Evolutionary conservation across 2,329 filamentous ascomycete species (phyloP).

Genomic region (Trichoderma koningii): DNA sequence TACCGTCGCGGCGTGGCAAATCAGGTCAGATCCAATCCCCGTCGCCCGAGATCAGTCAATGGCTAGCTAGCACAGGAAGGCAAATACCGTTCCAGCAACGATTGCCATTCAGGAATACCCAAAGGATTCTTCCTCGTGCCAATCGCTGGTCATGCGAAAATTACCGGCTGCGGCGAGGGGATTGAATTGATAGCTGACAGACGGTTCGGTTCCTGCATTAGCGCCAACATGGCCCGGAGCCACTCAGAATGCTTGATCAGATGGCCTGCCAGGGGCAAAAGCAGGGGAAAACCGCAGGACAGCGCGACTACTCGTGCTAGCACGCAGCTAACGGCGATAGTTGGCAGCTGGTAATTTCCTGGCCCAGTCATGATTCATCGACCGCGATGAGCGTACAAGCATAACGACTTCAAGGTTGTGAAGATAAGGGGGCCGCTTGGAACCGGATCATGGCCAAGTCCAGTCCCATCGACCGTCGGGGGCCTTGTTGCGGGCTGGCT

Average conservation of each 20-base stretch:
- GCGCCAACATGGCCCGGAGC: slow-evolving; percentile 23
- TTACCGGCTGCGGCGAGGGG: neutral
- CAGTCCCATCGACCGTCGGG: neutral
- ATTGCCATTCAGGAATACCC: too few relatives aligned
- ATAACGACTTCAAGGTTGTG: neutral
- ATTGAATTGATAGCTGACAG: slow-evolving; percentile 4
- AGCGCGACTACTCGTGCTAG: neutral
- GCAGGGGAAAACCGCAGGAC: neutral
- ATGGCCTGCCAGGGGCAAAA: slow-evolving; percentile 13
- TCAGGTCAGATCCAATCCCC: too few relatives aligned
- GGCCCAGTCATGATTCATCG: slow-evolving; percentile 15
- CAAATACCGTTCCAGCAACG: too few relatives aligned
- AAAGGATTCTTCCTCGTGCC: neutral
- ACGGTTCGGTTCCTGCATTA: slow-evolving; percentile 33
- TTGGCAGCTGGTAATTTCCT: slow-evolving; percentile 17
- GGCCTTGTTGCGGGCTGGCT: neutral
- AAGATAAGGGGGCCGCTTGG: slow-evolving; percentile 18
- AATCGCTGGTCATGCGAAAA: neutral
- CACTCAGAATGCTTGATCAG: slow-evolving; percentile 27
- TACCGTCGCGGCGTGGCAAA: too few relatives aligned
- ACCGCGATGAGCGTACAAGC: neutral
- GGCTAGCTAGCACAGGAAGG: too few relatives aligned
- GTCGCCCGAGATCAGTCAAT: too few relatives aligned
- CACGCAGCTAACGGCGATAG: slow-evolving; percentile 17
- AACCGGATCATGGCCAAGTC: slow-evolving; percentile 9